A percentile compares a stretch with the other conserved stretches of the same genome.
Evolutionary conservation across 164 flowering plant genomes (phyloP).

Genomic region (Nymphaea thermarum): DNA sequence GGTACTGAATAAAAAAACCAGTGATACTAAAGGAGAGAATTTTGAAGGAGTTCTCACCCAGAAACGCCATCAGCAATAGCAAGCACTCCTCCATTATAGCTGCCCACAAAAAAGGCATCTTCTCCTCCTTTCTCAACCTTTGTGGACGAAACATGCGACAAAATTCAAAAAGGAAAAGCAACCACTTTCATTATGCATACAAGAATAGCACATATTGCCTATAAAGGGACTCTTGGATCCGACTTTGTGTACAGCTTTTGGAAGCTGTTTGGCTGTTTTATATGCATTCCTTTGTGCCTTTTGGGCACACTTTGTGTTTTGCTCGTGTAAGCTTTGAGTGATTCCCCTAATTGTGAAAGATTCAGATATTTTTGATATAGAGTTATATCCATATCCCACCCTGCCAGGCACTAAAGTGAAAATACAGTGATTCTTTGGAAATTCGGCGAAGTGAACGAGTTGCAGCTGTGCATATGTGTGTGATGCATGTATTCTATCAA

Average conservation of each 20-base stretch:
- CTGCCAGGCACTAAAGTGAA: too few relatives aligned
- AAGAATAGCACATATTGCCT: neutral
- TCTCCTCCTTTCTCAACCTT: conserved; percentile 92
- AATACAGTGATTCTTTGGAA: too few relatives aligned
- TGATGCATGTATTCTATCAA: too few relatives aligned
- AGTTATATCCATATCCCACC: too few relatives aligned
- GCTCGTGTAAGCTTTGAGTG: too few relatives aligned
- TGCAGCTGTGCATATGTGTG: too few relatives aligned
- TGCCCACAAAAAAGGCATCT: conserved; percentile 79
- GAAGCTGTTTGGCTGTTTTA: neutral
- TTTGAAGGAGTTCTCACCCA: conserved; percentile 35
- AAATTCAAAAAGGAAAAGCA: neutral
- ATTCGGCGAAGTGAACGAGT: too few relatives aligned
- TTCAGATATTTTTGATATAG: too few relatives aligned
- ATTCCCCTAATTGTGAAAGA: too few relatives aligned
- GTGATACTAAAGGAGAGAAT: too few relatives aligned
- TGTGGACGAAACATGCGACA: neutral
- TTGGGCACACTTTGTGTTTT: too few relatives aligned
- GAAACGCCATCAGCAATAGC: conserved; percentile 97
- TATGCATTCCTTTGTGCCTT: neutral
- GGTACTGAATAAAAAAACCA: neutral
- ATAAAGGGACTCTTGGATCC: neutral
- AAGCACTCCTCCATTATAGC: conserved; percentile 61
- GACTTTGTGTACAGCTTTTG: neutral
- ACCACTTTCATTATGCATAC: neutral